These are phyloP conservation scores for Candida michaelii DNA, from an alignment of 805 yeast genomes.

Conservation along the genomic window DNA sequence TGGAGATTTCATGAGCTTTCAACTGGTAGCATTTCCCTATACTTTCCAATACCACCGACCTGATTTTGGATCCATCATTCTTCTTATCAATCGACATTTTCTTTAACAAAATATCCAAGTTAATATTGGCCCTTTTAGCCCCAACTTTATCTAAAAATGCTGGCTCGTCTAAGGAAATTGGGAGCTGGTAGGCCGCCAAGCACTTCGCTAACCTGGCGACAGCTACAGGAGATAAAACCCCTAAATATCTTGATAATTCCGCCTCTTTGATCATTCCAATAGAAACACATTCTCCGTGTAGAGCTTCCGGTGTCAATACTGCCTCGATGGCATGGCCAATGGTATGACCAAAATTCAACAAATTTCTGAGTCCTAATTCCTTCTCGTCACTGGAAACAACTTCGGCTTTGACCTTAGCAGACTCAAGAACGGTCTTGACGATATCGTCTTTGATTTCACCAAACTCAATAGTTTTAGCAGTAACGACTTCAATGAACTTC, in stretches of 20 bases:
- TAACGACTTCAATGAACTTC: slow-evolving; percentile 65
- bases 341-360: slow-evolving; percentile 93
- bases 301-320: slow-evolving; percentile 90
- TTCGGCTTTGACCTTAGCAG: slow-evolving; percentile 87
- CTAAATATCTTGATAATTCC: slow-evolving; percentile 88
- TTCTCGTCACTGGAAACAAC: slow-evolving; percentile 94
- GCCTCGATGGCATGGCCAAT: slow-evolving; percentile 99
- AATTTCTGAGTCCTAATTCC: slow-evolving; percentile 89
- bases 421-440: slow-evolving; percentile 75
- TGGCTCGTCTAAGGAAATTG: slow-evolving; percentile 74
- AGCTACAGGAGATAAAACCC: slow-evolving; percentile 86
- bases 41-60: slow-evolving; percentile 75
- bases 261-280: slow-evolving; percentile 94
- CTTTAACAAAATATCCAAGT: slow-evolving; percentile 69
- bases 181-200: slow-evolving; percentile 81
- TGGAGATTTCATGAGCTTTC: slow-evolving; percentile 80
- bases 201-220: slow-evolving; percentile 87
- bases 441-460: slow-evolving; percentile 70
- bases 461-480: slow-evolving; percentile 47
- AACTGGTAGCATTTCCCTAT: slow-evolving; percentile 90
- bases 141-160: slow-evolving; percentile 65
- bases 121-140: slow-evolving; percentile 58
- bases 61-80: slow-evolving; percentile 89
- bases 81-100: slow-evolving; percentile 97
- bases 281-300: slow-evolving; percentile 99